Conservation (phyloP, 2,329 filamentous ascomycete species). For the Fusarium redolens region DNA sequence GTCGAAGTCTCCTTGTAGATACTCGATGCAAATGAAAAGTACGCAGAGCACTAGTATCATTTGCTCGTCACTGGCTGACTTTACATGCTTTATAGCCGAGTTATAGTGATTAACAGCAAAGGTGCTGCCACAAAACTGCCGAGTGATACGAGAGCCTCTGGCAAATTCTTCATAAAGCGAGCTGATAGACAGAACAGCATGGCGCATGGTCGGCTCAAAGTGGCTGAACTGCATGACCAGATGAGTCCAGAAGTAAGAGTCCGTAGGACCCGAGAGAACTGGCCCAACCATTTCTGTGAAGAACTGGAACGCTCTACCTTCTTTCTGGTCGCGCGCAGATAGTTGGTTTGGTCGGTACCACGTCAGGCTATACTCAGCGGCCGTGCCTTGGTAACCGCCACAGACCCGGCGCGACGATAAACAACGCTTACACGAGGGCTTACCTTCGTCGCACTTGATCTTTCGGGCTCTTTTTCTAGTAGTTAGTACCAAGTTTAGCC, state of each 20-base stretch:
- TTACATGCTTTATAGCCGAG: conserved; percentile 16
- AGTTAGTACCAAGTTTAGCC: background rate
- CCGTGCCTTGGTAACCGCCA: background rate
- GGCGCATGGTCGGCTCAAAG: conserved; percentile 20
- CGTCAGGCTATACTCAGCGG: background rate
- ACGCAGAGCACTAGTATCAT: conserved; percentile 22
- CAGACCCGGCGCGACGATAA: conserved; percentile 3
- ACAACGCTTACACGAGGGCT: conserved; percentile 8
- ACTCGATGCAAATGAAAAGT: conserved; percentile 29
- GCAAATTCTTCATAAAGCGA: conserved; percentile 27
- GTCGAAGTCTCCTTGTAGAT: conserved; percentile 17
- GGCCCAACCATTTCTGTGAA: conserved; percentile 21
- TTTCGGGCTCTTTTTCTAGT: background rate
- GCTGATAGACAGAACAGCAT: conserved; percentile 29
- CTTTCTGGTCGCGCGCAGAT: background rate
- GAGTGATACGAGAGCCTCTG: background rate
- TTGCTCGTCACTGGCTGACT: background rate
- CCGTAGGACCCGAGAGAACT: conserved; percentile 10
- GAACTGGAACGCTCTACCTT: conserved; percentile 25
- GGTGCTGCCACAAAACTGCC: conserved; percentile 6
- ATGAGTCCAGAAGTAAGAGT: conserved; percentile 36
- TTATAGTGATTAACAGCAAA: conserved; percentile 25
- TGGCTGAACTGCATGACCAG: conserved; percentile 36
- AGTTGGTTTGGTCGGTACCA: conserved; percentile 18
- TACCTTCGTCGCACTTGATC: conserved; percentile 10